These are phyloP conservation scores for Leccinum ambiguum DNA, from an alignment of 1,284 basidiomycete species.

Conservation along the genomic window DNA sequence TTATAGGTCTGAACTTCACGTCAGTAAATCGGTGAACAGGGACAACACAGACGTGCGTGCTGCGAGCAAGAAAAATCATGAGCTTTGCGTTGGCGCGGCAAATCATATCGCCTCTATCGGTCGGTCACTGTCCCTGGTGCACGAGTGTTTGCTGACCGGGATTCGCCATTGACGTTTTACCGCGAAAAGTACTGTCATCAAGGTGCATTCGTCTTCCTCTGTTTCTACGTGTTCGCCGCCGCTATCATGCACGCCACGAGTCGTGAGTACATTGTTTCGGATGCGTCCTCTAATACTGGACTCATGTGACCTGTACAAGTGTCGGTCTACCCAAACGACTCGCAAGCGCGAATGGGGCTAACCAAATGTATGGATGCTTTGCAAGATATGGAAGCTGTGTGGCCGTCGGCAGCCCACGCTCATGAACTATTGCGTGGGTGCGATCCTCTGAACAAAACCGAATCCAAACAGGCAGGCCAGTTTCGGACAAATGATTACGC, in stretches of 20 bases:
- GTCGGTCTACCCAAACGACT: slow-evolving; percentile 59
- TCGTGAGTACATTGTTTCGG: slow-evolving; percentile 36
- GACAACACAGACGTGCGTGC: slow-evolving; percentile 54
- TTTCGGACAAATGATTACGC: slow-evolving; percentile 21
- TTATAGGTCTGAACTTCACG: slow-evolving; percentile 14
- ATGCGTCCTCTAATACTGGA: neutral
- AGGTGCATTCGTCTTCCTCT: slow-evolving; percentile 70
- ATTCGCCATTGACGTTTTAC: slow-evolving; percentile 51
- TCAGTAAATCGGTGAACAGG: slow-evolving; percentile 33
- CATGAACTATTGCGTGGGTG: slow-evolving; percentile 70
- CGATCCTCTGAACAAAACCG: slow-evolving; percentile 44
- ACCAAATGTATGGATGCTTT: slow-evolving; percentile 69
- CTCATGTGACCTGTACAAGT: slow-evolving; percentile 36
- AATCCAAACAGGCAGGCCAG: slow-evolving; percentile 10
- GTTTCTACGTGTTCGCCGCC: slow-evolving; percentile 82
- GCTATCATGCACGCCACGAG: slow-evolving; percentile 79
- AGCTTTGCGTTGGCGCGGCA: slow-evolving; percentile 69
- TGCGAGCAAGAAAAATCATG: slow-evolving; percentile 64
- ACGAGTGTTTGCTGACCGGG: slow-evolving; percentile 8
- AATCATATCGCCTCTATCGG: slow-evolving; percentile 79
- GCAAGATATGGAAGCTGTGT: slow-evolving; percentile 66
- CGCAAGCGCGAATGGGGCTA: slow-evolving; percentile 66
- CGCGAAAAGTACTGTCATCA: slow-evolving; percentile 62
- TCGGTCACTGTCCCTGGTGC: slow-evolving; percentile 29
- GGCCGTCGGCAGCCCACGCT: slow-evolving; percentile 77